Conservation (phyloP, 23 red algal species). For the Pyropia haitanensis region DNA sequence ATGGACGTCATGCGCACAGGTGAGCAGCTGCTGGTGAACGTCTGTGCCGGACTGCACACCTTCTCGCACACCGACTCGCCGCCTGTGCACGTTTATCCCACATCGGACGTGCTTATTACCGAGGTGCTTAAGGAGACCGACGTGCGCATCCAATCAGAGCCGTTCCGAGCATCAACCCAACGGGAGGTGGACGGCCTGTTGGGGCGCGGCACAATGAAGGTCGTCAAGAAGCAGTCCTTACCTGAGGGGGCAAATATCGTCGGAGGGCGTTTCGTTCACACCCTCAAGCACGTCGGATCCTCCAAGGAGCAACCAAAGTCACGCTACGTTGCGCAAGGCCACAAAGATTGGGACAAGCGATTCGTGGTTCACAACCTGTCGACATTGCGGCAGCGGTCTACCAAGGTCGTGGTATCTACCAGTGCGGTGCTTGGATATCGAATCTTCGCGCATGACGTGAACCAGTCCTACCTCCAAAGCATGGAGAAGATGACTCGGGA, state of each 20-base stretch:
- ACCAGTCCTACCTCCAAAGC: slow-evolving; percentile 14
- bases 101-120: no score
- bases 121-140: no score
- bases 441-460: slow-evolving; percentile 18
- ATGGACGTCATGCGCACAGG: no score
- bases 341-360: slow-evolving; percentile 5
- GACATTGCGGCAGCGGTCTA: not conserved
- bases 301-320: not conserved
- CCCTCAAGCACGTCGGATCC: not conserved
- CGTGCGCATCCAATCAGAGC: no score
- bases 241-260: slow-evolving; percentile 6
- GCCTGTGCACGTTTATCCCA: no score
- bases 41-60: no score
- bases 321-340: slow-evolving; percentile 5
- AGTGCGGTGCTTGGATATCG: slow-evolving; percentile 4
- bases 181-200: no score
- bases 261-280: not conserved
- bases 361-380: slow-evolving; percentile 10
- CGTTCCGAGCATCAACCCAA: no score
- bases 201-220: not conserved
- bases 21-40: no score
- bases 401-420: not conserved
- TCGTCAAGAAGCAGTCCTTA: not conserved
- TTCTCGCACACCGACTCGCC: no score
- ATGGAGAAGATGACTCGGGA: slow-evolving; percentile 1